Base-by-base conservation (phyloP, 148 eudicot species). In the Camellia lanceoleosa region DNA sequence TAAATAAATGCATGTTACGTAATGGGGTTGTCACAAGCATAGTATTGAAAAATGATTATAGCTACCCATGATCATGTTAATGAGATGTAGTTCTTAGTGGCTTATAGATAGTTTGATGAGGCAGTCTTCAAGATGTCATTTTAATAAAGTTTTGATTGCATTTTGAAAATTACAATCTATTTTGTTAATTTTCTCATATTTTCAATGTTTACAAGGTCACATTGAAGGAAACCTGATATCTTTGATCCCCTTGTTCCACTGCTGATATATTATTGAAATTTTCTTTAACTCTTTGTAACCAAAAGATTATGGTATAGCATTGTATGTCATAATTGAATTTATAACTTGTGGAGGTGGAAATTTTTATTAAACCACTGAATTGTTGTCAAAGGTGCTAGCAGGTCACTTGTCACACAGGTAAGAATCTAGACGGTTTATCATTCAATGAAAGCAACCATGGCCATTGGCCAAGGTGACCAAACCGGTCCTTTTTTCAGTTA, bases 401-500 rank as follows among this genome's bases (percentile, higher is more conserved):
- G 60, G 47, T 77, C 70, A 47, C 58, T 65, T 65, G 15, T 51
- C 30, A 30, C 19, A 15, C 20, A 2, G 12, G 49, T 61, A 52
- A 52, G 72, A 49, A 77, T 51, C 6, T 46, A 77, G 71, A 77
- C 54, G 13, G 14, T 64, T 41, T 51, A 65, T 51, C 41, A 66
- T 77, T 65, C 44, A 10, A 15, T 15, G 44, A 49, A 77, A 55
- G 7, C 63, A 73, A n/a, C 70, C 42, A 19, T 77, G 46, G 5
- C 69, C 79, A 46, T 13, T 77, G 46, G 5, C 69, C 79, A 46
- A 20, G 59, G 60, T 54, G 72, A 65, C 60, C 23, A 51, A 16
- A 63, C 6, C 12, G 13, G 14, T 77, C 15, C 10, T 66, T 49
- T 18, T 10, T 49, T 30, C 30, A 13, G 5, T 60, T 7, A 3